A percentile compares a stretch with the other conserved stretches of the same genome.
Conservation (phyloP, 169 alveolate genomes). For the Plasmodium fragile region DNA sequence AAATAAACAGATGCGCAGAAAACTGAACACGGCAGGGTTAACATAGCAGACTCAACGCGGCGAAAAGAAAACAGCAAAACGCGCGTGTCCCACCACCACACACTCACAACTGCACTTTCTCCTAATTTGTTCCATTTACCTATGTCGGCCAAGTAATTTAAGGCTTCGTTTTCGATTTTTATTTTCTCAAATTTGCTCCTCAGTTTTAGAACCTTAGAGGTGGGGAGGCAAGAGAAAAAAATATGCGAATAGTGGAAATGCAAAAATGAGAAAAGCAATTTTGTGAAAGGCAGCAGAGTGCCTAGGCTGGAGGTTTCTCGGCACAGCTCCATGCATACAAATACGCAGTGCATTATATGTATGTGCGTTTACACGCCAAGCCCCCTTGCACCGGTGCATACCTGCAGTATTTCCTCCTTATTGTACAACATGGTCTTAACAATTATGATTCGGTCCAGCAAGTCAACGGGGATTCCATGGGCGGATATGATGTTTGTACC, state of each 20-base stretch:
- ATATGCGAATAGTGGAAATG: not conserved
- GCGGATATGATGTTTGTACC: slow-evolving; percentile 98
- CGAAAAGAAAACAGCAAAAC: not conserved
- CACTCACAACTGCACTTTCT: slow-evolving; percentile 90
- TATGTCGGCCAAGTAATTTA: slow-evolving; percentile 57
- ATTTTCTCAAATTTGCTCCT: slow-evolving; percentile 74
- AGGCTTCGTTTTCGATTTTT: slow-evolving; percentile 64
- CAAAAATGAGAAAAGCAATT: not conserved
- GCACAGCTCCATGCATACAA: not conserved
- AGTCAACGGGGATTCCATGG: slow-evolving; percentile 99
- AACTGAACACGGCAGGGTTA: slow-evolving; percentile 45
- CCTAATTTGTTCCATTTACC: slow-evolving; percentile 89
- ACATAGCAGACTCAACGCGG: not conserved
- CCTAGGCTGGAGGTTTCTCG: not conserved
- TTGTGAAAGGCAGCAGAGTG: not conserved
- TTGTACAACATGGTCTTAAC: slow-evolving; percentile 97
- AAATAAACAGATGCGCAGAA: slow-evolving; percentile 92
- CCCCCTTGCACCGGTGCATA: not conserved
- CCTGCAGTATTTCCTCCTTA: slow-evolving; percentile 89
- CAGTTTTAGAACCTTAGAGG: slow-evolving; percentile 63
- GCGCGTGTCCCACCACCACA: slow-evolving; percentile 85
- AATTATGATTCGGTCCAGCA: slow-evolving; percentile 97
- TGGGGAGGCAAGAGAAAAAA: not conserved
- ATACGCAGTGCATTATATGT: slow-evolving; percentile 1
- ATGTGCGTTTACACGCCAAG: not conserved